phyloP scores from a whole-genome alignment of 176 grass and related monocot species.

The Triticum timopheevii region DNA sequence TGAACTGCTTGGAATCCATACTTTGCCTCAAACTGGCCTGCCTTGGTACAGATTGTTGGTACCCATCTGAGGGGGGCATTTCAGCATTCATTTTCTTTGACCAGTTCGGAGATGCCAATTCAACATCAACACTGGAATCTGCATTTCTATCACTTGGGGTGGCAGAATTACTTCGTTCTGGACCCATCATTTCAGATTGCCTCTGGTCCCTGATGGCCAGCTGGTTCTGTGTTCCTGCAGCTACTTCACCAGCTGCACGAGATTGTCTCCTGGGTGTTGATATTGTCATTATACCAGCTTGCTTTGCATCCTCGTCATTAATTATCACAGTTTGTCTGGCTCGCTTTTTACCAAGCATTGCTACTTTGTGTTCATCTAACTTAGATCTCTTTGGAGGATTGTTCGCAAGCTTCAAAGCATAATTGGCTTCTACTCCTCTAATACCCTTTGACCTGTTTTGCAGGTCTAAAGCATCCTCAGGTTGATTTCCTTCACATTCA shows the following conservation, averaged over 20 bases:
- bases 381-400: conserved; percentile 81
- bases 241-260: conserved; percentile 49
- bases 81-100: conserved; percentile 57
- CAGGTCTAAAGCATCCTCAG: conserved; percentile 50
- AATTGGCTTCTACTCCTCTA: conserved; percentile 73
- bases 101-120: conserved; percentile 34
- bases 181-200: conserved; percentile 57
- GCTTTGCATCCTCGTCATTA: conserved; percentile 89
- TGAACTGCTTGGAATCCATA: conserved; percentile 63
- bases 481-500: conserved; percentile 48
- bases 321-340: conserved; percentile 89
- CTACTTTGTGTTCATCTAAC: conserved; percentile 85
- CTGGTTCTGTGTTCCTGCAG: conserved; percentile 55
- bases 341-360: conserved; percentile 95
- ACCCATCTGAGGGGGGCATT: conserved; percentile 45
- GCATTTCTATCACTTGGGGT: conserved; percentile 50
- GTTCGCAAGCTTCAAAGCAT: conserved; percentile 78
- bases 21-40: conserved; percentile 61
- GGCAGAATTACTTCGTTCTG: conserved; percentile 49
- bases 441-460: conserved; percentile 64
- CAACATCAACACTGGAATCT: conserved; percentile 70
- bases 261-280: conserved; percentile 79
- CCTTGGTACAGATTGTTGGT: conserved; percentile 40
- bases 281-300: conserved; percentile 77
- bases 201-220: conserved; percentile 49